Evolutionary conservation across 306 rosid genomes (phyloP).

Genomic region (Betula pendula): DNA sequence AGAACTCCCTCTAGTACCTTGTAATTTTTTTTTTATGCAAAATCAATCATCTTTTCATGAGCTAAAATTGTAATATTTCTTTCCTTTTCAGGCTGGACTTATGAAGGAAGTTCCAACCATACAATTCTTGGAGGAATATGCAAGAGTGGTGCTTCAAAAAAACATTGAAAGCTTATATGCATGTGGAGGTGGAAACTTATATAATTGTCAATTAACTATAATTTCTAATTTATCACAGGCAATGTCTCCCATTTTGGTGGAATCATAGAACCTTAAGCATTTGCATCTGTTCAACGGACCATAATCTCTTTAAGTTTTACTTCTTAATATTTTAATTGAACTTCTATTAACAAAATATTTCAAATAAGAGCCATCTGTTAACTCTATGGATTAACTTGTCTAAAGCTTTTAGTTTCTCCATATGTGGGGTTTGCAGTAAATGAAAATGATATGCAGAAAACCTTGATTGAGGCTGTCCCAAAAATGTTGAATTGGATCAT

Average conservation of each 20-base stretch:
- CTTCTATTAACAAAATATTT: slow-evolving; percentile 1
- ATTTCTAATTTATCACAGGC: neutral
- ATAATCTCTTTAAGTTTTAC: neutral
- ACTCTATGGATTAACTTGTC: slow-evolving; percentile 19
- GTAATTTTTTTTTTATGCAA: neutral
- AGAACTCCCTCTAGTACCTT: slow-evolving; percentile 23
- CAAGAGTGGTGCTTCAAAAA: slow-evolving; percentile 55
- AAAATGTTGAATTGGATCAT: slow-evolving; percentile 70
- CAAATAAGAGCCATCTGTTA: slow-evolving; percentile 1
- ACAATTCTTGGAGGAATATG: slow-evolving; percentile 62
- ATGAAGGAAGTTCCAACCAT: slow-evolving; percentile 53
- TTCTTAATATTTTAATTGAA: slow-evolving; percentile 3
- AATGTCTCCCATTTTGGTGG: neutral
- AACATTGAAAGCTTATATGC: slow-evolving; percentile 86
- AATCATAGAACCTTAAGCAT: neutral
- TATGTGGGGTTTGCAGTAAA: slow-evolving; percentile 49
- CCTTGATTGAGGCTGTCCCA: slow-evolving; percentile 70
- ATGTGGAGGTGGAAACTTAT: slow-evolving; percentile 63
- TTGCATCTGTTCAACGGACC: slow-evolving; percentile 1
- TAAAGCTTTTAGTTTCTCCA: slow-evolving; percentile 17
- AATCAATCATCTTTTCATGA: slow-evolving; percentile 19
- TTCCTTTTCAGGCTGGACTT: slow-evolving; percentile 69
- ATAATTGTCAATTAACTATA: neutral
- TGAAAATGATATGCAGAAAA: slow-evolving; percentile 63
- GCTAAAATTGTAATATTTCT: slow-evolving; percentile 7